phyloP scores from a whole-genome alignment of 495 filamentous ascomycete genomes.

The Aspergillus bertholletiae region DNA sequence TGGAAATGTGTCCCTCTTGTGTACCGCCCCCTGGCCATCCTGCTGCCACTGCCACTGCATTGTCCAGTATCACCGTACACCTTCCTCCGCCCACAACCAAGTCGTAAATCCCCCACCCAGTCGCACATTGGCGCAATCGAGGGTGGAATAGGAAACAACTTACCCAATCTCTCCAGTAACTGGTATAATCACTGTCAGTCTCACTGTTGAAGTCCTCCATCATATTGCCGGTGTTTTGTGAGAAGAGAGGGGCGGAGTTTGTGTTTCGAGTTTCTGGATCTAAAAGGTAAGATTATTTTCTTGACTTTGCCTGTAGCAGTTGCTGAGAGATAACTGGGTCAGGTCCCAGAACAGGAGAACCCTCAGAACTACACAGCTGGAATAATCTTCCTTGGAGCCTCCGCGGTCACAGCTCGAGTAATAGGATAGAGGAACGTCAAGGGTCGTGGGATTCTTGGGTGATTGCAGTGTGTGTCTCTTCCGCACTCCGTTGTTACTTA shows the following conservation, averaged over 20 bases:
- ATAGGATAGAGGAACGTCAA: neutral
- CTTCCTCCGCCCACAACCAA: neutral
- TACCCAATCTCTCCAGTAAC: conserved; percentile 99
- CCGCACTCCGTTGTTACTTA: conserved; percentile 18
- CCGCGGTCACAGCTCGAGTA: neutral
- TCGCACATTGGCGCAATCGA: neutral
- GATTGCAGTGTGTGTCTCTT: conserved; percentile 20
- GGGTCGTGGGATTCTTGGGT: neutral
- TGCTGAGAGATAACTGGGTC: conserved; percentile 31
- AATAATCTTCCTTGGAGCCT: conserved; percentile 18
- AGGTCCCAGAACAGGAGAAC: conserved; percentile 24
- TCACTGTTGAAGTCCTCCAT: conserved; percentile 98
- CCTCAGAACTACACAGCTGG: conserved; percentile 26
- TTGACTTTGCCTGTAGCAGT: conserved; percentile 22
- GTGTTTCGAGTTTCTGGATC: conserved; percentile 2
- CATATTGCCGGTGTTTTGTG: conserved; percentile 14
- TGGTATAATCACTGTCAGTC: conserved; percentile 97
- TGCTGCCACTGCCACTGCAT: neutral
- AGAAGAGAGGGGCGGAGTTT: conserved; percentile 1
- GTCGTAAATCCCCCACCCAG: neutral
- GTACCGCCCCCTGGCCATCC: neutral
- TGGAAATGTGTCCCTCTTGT: neutral
- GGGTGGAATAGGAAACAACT: conserved; percentile 30
- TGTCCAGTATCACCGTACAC: neutral
- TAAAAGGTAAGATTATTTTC: conserved; percentile 19